These are phyloP conservation scores for Citrus cavaleriei DNA, from an alignment of 345 rosid genomes.

Conservation along the genomic window DNA sequence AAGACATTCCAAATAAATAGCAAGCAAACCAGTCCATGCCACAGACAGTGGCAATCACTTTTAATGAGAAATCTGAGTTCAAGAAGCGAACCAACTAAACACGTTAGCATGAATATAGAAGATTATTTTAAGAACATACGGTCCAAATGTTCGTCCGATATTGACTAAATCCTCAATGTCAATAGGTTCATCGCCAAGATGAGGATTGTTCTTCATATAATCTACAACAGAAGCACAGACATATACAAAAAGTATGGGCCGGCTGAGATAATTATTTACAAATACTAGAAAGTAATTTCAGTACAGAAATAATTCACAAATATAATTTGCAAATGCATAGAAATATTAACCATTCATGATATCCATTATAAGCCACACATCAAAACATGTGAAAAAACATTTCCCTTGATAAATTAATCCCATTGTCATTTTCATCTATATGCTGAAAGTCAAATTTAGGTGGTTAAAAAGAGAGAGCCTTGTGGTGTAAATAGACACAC, in stretches of 20 bases:
- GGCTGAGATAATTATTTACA: not conserved
- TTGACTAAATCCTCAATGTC: constrained; percentile 94
- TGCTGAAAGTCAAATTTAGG: not conserved
- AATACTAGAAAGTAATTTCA: not conserved
- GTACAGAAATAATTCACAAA: not conserved
- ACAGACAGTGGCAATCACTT: not conserved
- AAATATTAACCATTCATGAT: not conserved
- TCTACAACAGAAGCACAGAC: constrained; percentile 41
- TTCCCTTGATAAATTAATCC: not conserved
- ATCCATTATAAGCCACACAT: not conserved
- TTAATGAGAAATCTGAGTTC: not conserved
- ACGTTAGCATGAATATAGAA: constrained; percentile 9
- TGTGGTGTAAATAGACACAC: not conserved
- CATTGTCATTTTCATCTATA: not conserved
- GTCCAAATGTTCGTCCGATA: constrained; percentile 73
- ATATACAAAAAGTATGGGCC: constrained; percentile 7
- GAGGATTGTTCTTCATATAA: constrained; percentile 60
- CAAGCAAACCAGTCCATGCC: constrained; percentile 16
- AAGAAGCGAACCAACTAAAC: not conserved
- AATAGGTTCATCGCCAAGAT: constrained; percentile 78
- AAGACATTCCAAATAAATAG: constrained; percentile 5
- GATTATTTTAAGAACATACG: constrained; percentile 46
- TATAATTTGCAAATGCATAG: not conserved
- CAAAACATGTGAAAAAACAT: not conserved
- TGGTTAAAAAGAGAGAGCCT: not conserved